Evolutionary conservation across 2,329 filamentous ascomycete species (phyloP), one percentile per base, ranked within the genome.

Genomic region (Boeremia lycopersici): DNA sequence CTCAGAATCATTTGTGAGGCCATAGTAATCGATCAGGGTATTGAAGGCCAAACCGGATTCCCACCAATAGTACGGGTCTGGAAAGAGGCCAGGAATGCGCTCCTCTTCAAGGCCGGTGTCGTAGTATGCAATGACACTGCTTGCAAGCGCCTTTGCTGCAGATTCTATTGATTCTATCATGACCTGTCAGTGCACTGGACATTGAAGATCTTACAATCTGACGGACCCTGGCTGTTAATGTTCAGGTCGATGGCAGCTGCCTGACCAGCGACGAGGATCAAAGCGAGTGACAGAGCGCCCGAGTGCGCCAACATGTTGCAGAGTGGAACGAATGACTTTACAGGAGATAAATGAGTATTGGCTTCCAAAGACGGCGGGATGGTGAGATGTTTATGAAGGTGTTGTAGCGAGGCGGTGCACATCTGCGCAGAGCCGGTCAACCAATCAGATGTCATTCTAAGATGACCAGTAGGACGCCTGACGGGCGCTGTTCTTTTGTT

Each of bases 1-100:
- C 51, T 71, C 69, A 0, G 60, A 65, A 51, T 81, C 77, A 28
- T 74, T 70, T 0, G 78, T 79, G 55, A 80, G 76, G 6, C 71
- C 65, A 56, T 71, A 77, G 59, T 80, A 79, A 33, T 78, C 75
- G 28, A 71, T 49, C 12, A 72, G 12, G 2, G 52, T 54, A 30
- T 63, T 60, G 54, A 64, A 68, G 1, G 64, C 54, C 1, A 60
- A 43, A 4, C 66, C 68, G 2, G 59, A 46, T 47, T 70, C 64
- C 62, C 60, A 65, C 54, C 57, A 70, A 43, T 58, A 69, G 47
- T 65, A 67, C 5, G 47, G 43, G 2, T 62, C 47, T 12, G 45
- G 25, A 44, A 71, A 69, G 1, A 71, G 42, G 1, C 66, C 69
- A 26, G 60, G 60, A 2, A 50, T 47, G 2, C 31, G 34, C 9